Percentiles rank a stretch among this genome's conserved stretches.
Evolutionary conservation across 495 filamentous ascomycete species (phyloP).

Genomic region (Cenococcum geophilum): DNA sequence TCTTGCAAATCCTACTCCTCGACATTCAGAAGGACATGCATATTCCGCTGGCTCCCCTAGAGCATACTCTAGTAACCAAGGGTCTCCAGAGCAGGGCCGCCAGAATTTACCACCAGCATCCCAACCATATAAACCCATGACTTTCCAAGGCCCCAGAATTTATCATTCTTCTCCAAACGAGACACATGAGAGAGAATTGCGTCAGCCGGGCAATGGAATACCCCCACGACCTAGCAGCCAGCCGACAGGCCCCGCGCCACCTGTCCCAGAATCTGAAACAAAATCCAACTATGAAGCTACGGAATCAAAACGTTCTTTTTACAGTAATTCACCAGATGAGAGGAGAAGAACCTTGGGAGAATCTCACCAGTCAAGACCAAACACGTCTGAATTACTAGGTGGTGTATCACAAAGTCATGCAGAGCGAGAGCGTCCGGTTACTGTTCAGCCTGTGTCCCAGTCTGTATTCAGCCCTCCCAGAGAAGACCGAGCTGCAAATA

Average conservation of each 20-base stretch:
- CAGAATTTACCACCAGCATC: slow-evolving; percentile 15
- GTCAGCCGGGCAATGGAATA: slow-evolving; percentile 11
- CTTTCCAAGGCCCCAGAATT: slow-evolving; percentile 20
- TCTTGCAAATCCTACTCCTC: slow-evolving; percentile 12
- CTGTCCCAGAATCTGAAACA: slow-evolving; percentile 8
- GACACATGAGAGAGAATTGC: slow-evolving; percentile 14
- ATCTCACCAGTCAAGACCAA: slow-evolving; percentile 26
- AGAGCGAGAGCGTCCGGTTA: slow-evolving; percentile 29
- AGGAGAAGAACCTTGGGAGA: slow-evolving; percentile 26
- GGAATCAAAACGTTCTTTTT: slow-evolving; percentile 10
- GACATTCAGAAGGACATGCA: slow-evolving; percentile 17
- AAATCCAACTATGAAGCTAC: slow-evolving; percentile 9
- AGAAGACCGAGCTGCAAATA: background rate
- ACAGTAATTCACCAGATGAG: slow-evolving; percentile 16
- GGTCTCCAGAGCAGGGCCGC: slow-evolving; percentile 30
- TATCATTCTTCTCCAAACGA: slow-evolving; percentile 28
- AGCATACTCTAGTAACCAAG: slow-evolving; percentile 20
- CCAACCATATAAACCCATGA: slow-evolving; percentile 27
- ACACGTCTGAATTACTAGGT: slow-evolving; percentile 16
- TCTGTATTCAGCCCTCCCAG: slow-evolving; percentile 32
- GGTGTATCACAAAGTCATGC: slow-evolving; percentile 1
- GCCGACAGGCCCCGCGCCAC: slow-evolving; percentile 18
- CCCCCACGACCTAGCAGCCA: slow-evolving; percentile 35
- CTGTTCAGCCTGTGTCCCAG: slow-evolving; percentile 31
- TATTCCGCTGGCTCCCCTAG: slow-evolving; percentile 25